A percentile compares a stretch with the other conserved stretches of the same genome.
phyloP scores from a whole-genome alignment of 495 filamentous ascomycete species.

The Trichoderma asperelloides region DNA sequence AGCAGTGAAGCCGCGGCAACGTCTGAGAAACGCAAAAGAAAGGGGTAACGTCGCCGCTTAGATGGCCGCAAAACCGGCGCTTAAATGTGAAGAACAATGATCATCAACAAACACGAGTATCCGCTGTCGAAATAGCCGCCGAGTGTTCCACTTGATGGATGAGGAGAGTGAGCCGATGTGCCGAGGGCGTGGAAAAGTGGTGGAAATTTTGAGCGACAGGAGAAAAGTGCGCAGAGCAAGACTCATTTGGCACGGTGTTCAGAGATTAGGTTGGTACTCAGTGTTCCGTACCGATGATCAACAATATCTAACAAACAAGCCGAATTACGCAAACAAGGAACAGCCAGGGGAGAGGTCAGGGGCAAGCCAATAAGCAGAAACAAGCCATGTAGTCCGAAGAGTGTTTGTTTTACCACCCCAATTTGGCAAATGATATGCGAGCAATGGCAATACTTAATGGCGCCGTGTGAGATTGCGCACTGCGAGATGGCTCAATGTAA shows the following conservation, averaged over 20 bases:
- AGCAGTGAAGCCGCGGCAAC: background rate
- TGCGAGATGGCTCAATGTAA: conserved; percentile 1
- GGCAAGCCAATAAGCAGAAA: background rate
- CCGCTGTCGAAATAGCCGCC: background rate
- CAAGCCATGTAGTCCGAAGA: background rate
- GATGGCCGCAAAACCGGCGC: background rate
- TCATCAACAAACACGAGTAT: background rate
- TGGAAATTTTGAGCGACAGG: background rate
- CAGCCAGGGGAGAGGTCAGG: background rate
- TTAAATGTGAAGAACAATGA: conserved; percentile 1
- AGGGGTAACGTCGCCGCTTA: background rate
- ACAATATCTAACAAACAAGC: no score
- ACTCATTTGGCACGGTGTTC: no score
- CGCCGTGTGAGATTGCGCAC: background rate
- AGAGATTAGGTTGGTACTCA: no score
- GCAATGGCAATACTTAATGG: background rate
- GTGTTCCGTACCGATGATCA: no score
- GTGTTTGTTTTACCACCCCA: background rate
- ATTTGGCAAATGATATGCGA: background rate
- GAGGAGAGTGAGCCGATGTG: background rate
- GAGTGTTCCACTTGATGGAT: background rate
- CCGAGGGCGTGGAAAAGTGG: background rate
- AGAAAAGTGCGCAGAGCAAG: background rate
- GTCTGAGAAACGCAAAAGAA: background rate
- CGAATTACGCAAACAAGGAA: background rate